phyloP scores from a whole-genome alignment of 192 early-diverging fungal species.

The Paraglomus brasilianum region DNA sequence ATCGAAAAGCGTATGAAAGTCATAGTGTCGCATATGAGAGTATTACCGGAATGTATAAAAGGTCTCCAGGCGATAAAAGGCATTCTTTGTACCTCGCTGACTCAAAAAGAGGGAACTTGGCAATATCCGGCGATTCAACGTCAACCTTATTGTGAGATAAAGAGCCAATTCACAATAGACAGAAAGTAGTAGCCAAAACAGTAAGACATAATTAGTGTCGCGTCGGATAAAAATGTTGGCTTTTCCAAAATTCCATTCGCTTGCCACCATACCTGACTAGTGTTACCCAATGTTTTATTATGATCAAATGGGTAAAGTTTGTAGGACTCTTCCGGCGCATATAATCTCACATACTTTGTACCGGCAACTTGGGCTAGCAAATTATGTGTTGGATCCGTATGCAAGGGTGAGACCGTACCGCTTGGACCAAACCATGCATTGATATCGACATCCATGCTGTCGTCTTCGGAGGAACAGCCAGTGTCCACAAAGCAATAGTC shows the following conservation, averaged over 20 bases:
- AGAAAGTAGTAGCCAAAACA: not conserved
- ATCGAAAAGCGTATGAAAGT: slow-evolving; percentile 6
- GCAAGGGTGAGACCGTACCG: slow-evolving; percentile 81
- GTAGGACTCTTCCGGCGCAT: slow-evolving; percentile 57
- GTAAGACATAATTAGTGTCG: not conserved
- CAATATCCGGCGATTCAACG: slow-evolving; percentile 59
- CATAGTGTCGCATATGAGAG: not conserved
- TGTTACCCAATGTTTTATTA: slow-evolving; percentile 61
- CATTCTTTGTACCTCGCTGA: slow-evolving; percentile 65
- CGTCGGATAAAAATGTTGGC: not conserved
- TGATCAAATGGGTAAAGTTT: slow-evolving; percentile 63
- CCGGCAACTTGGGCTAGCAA: slow-evolving; percentile 85
- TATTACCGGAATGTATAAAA: slow-evolving; percentile 85
- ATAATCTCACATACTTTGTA: slow-evolving; percentile 73
- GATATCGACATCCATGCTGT: slow-evolving; percentile 46
- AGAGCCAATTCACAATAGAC: slow-evolving; percentile 2
- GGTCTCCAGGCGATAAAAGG: slow-evolving; percentile 69
- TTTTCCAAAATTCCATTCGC: not conserved
- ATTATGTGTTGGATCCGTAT: slow-evolving; percentile 80
- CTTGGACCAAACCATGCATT: slow-evolving; percentile 84
- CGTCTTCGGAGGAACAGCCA: not conserved
- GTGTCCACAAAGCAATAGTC: slow-evolving; percentile 72
- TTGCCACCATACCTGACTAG: slow-evolving; percentile 62
- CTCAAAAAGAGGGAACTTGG: slow-evolving; percentile 54
- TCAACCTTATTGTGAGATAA: slow-evolving; percentile 52